A percentile compares a stretch with the other conserved stretches of the same genome.
phyloP scores from a whole-genome alignment of 495 filamentous ascomycete genomes.

The Podospora fimiseda region DNA sequence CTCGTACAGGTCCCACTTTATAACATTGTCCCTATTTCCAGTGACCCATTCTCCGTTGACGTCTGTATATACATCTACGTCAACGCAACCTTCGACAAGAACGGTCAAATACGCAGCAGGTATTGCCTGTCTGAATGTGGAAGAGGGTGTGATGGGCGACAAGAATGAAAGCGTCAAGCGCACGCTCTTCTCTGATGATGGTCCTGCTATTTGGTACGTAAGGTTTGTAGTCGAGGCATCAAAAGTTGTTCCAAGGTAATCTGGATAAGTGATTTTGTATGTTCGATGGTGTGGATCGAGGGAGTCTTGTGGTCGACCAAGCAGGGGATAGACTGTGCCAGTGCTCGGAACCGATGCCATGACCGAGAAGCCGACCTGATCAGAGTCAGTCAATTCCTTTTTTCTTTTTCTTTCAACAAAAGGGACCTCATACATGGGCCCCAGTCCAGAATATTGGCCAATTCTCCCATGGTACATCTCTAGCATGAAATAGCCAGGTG shows the following conservation, averaged over 20 bases:
- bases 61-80: slow-evolving; percentile 82
- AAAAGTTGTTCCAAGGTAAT: slow-evolving; percentile 72
- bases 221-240: slow-evolving; percentile 93
- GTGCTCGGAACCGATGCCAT: slow-evolving; percentile 69
- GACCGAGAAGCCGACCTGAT: slow-evolving; percentile 69
- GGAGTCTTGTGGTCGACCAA: slow-evolving; percentile 83
- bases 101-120: slow-evolving; percentile 82
- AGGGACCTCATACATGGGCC: slow-evolving; percentile 39
- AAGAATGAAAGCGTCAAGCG: slow-evolving; percentile 78
- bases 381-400: too few relatives aligned
- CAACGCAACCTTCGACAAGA: slow-evolving; percentile 61
- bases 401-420: too few relatives aligned
- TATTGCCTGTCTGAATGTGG: slow-evolving; percentile 83
- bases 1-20: slow-evolving; percentile 60
- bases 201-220: slow-evolving; percentile 63
- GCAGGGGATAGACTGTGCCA: slow-evolving; percentile 71
- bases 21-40: slow-evolving; percentile 59
- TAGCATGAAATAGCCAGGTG: slow-evolving; percentile 74
- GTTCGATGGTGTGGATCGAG: slow-evolving; percentile 40
- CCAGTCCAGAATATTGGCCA: slow-evolving; percentile 98
- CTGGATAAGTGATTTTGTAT: slow-evolving; percentile 63
- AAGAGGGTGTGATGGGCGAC: slow-evolving; percentile 88
- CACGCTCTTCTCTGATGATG: slow-evolving; percentile 32
- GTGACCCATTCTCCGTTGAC: slow-evolving; percentile 87
- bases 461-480: slow-evolving; percentile 76